A percentile compares a stretch with the other conserved stretches of the same genome.
Evolutionary conservation across 176 grass and related monocot species (phyloP).

Genomic region (Urochloa ruziziensis): DNA sequence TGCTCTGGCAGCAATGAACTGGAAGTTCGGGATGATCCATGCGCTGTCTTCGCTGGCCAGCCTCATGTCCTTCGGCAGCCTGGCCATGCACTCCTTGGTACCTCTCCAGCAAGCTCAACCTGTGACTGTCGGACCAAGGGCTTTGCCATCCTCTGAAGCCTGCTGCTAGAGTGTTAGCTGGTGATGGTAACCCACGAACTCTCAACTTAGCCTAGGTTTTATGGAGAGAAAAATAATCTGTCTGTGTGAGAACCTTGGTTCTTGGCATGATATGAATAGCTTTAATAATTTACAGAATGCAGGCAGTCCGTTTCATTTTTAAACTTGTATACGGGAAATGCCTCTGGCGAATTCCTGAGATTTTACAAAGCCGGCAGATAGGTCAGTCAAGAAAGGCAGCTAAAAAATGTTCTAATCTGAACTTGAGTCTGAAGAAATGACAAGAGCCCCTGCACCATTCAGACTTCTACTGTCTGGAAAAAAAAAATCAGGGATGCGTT

Average conservation of each 20-base stretch:
- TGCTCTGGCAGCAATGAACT: slow-evolving; percentile 58
- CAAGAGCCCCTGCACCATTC: not conserved
- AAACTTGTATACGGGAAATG: not conserved
- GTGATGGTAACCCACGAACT: not conserved
- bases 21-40: slow-evolving; percentile 86
- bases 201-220: not conserved
- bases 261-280: not conserved
- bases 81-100: slow-evolving; percentile 93
- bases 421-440: not conserved
- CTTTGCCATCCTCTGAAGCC: not conserved
- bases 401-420: too few species aligned
- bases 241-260: not conserved
- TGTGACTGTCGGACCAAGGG: slow-evolving; percentile 26
- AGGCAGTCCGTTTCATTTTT: not conserved
- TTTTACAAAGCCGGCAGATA: too few species aligned
- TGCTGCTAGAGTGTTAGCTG: not conserved
- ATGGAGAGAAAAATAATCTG: not conserved
- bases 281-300: not conserved
- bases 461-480: too few species aligned
- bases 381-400: too few species aligned
- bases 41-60: slow-evolving; percentile 74
- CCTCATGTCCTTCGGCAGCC: slow-evolving; percentile 72
- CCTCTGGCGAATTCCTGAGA: not conserved
- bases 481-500: too few species aligned
- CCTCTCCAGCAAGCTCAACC: slow-evolving; percentile 59